phyloP scores from a whole-genome alignment of 179 eudicot species.

The Beta corolliflora region DNA sequence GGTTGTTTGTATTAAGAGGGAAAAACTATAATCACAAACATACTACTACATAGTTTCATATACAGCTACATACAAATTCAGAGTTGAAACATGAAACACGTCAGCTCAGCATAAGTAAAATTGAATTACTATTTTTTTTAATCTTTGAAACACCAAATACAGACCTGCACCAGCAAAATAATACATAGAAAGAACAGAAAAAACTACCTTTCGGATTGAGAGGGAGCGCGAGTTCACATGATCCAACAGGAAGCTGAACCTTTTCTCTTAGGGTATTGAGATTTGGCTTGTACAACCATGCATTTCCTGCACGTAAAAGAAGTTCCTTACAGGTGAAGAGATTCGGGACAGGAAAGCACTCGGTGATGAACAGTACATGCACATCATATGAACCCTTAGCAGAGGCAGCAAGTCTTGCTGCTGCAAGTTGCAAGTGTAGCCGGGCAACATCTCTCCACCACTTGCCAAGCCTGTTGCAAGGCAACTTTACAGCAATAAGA shows the following conservation, averaged over 20 bases:
- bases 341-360: constrained; percentile 84
- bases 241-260: constrained; percentile 85
- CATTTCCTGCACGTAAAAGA: constrained; percentile 56
- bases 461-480: constrained; percentile 63
- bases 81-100: neutral
- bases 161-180: constrained; percentile 1
- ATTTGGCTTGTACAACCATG: constrained; percentile 78
- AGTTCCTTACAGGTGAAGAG: constrained; percentile 85
- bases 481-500: constrained; percentile 83
- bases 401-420: constrained; percentile 72
- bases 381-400: constrained; percentile 62
- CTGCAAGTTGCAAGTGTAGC: constrained; percentile 81
- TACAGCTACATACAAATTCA: neutral
- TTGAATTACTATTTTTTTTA: neutral
- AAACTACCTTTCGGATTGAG: constrained; percentile 69
- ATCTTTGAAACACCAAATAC: neutral
- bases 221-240: constrained; percentile 91
- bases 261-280: constrained; percentile 68
- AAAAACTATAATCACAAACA: neutral
- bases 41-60: neutral
- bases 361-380: constrained; percentile 68
- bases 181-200: neutral
- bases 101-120: neutral
- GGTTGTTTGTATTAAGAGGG: neutral
- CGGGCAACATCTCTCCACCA: constrained; percentile 88